Conservation (phyloP, 1,284 basidiomycete species). For the Puccinia novopanici region DNA sequence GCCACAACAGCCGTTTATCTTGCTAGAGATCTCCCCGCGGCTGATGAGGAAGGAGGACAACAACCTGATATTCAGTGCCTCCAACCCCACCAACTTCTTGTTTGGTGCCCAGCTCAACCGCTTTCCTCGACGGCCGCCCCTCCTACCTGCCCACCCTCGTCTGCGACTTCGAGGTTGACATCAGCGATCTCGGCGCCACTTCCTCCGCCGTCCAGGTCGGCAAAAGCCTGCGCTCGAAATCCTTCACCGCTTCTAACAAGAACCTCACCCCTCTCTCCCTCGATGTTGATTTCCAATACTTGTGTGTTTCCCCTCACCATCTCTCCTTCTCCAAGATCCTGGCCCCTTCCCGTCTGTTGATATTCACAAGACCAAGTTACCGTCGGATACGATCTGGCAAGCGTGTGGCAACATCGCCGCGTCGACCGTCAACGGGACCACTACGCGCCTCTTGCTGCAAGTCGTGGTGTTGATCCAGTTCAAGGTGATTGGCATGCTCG, state of each 20-base stretch:
- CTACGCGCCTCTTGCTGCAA: conserved; percentile 28
- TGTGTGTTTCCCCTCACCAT: not conserved
- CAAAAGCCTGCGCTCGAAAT: not conserved
- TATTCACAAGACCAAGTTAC: not conserved
- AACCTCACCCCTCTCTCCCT: not conserved
- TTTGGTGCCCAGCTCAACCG: conserved; percentile 34
- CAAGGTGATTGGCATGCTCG: conserved; percentile 16
- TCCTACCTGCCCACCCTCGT: conserved; percentile 27
- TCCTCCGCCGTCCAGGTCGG: conserved; percentile 23
- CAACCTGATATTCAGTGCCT: conserved; percentile 20
- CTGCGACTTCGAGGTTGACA: not conserved
- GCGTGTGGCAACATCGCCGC: conserved; percentile 28
- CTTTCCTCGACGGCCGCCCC: conserved; percentile 10
- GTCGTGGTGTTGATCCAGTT: conserved; percentile 18
- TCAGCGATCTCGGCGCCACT: conserved; percentile 37
- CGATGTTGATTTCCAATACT: conserved; percentile 34
- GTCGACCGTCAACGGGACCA: conserved; percentile 31
- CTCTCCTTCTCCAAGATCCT: not conserved
- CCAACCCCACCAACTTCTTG: conserved; percentile 29
- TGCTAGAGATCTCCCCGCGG: conserved; percentile 20
- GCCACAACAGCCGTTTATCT: conserved; percentile 39
- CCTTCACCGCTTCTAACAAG: not conserved
- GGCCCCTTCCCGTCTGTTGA: not conserved
- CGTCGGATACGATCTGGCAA: conserved; percentile 28
- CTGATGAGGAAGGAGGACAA: not conserved